Evolutionary conservation across 768 basidiomycete species (phyloP), one percentile per base, ranked within the genome.

Genomic region (Rubroboletus satanas): DNA sequence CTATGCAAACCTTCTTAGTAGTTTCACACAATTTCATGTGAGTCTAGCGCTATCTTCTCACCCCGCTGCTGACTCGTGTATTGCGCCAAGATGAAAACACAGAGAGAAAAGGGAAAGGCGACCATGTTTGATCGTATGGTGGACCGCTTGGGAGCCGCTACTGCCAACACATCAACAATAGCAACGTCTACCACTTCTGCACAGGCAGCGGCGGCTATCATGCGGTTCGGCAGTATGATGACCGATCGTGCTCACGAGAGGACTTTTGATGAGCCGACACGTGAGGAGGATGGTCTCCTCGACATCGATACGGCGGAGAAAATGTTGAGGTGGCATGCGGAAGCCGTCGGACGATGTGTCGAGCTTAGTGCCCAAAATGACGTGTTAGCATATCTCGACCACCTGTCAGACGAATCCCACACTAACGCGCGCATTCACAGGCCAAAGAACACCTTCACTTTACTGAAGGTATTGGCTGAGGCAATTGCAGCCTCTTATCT

Each of bases 321-420:
- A 62, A 94, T 98, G 85, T 74, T 98, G 15, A 91, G 85, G 69
- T 98, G 96, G 94, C 97, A 99, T 71, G 96, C 97, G 2, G 97
- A 99, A 68, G 92, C 94, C 5, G 86, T 97, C 29, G 96, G 97
- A 5, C 76, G 97, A 62, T 95, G 93, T 60, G 90, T 95, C 11
- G 97, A 98, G 71, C 75, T 99, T 45, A 94, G 86, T 65, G 72
- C 85, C 11, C 65, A 81, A 8, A 85, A 82, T 41, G 97, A 99
- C 64, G 84, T 95, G 93, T 97, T 65, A 73, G 91, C 77, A 4
- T 18, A 1, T 28, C 8, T 39, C 55, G 29, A 42, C 35, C 23
- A 43, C 4, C 10, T 41, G 37, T n/a, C 36, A 39, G 35, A 36
- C 12, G 17, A 23, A 41, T 18, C 42, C 14, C 28, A 51, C 10